Conservation (phyloP, 352 stramenopile genomes). For the Globisporangium spiculum region DNA sequence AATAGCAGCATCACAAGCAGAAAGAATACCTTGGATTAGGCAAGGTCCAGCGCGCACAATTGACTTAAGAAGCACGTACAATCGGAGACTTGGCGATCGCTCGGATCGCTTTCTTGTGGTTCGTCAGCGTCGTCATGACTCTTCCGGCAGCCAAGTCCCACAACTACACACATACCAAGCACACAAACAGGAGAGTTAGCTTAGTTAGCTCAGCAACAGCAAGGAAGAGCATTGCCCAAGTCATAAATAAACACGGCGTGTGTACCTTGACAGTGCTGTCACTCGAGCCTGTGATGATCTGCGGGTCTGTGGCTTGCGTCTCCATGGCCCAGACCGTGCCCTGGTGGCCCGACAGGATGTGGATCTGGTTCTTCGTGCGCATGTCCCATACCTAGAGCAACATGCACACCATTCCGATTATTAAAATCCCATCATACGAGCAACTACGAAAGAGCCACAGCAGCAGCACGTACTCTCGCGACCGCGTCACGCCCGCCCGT, state of each 20-base stretch:
- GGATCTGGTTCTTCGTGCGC: conserved; percentile 97
- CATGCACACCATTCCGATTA: neutral
- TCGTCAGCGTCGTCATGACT: conserved; percentile 98
- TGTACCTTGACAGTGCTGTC: conserved; percentile 94
- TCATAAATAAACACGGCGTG: too few species aligned
- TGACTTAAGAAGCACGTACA: conserved; percentile 28
- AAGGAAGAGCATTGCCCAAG: neutral
- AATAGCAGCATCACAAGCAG: conserved; percentile 7
- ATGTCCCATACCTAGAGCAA: conserved; percentile 96
- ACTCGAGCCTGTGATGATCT: conserved; percentile 90
- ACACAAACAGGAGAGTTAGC: neutral
- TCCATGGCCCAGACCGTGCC: conserved; percentile 95
- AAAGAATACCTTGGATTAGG: neutral
- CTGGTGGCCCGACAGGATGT: conserved; percentile 96
- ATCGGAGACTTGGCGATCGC: conserved; percentile 88
- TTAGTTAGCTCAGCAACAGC: neutral
- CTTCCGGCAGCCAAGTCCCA: conserved; percentile 99
- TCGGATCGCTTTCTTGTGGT: conserved; percentile 99
- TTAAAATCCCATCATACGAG: neutral
- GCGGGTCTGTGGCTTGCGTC: conserved; percentile 96
- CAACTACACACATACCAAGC: conserved; percentile 41
- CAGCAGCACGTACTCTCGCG: conserved; percentile 49
- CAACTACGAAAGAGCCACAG: neutral
- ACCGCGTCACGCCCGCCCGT: conserved; percentile 93
- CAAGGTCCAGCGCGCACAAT: neutral